Base-by-base conservation (phyloP, 768 basidiomycete genomes). In the Fistulinella prunicolor region DNA sequence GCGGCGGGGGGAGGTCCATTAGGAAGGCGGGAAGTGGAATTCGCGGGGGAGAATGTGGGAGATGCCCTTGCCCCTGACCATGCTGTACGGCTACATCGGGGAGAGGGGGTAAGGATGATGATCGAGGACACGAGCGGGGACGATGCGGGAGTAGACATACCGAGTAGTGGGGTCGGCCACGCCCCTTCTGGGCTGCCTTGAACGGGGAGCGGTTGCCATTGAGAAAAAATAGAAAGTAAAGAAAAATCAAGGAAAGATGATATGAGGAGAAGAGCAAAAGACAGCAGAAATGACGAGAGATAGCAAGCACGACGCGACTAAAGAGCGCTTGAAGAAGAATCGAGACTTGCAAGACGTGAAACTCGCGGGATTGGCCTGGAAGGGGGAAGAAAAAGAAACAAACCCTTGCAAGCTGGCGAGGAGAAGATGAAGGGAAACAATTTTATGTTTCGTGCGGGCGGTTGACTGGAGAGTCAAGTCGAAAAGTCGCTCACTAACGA, bases 41-140 rank as follows among this genome's bases (percentile, higher is more conserved):
- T 59, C 6, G 62, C 68, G 2, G 85, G 77, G 50, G 85, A 83
- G 68, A 82, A 88, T 3, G 85, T 84, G 16, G 86, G 82, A 42
- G 86, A 85, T 47, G 82, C 73, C 47, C 86, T 81, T 44, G 83
- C 68, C 45, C 79, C 80, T 56, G 78, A 68, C 88, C 87, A 90
- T 23, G 86, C 85, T 53, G 69, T 55, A 49, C 72, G 70, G 52
- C 72, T 77, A 53, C 57, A 50, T 47, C 45, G 48, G 49, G 21
- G 34, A 40, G 41, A 36, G n/a, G 19, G 41, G 8, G 43, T 49
- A 38, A 44, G 47, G 35, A 40, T 44, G 52, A 57, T 49, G 42
- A 42, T 23, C 9, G 47, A 34, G 37, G 46, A 49, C 24, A 52
- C 44, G 50, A 47, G 56, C 50, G 46, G 56, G 44, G 42, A 47